Evolutionary conservation across 1,139 yeast species (phyloP).

Genomic region (Hyphopichia khmerensis): DNA sequence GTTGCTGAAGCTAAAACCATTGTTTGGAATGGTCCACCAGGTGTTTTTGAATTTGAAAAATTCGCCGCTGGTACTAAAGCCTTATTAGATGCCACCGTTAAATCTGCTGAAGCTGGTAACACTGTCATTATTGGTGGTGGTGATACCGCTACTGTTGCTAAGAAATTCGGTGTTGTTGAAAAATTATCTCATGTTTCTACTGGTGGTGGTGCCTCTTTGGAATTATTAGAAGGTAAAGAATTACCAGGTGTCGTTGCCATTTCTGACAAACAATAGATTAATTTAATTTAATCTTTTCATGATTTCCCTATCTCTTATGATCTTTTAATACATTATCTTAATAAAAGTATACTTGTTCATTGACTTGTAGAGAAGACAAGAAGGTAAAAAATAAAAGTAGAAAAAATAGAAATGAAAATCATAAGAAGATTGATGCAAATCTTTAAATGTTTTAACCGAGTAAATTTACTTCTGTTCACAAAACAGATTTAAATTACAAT

Average conservation of each 20-base stretch:
- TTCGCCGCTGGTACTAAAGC: conserved; percentile 90
- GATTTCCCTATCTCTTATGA: not conserved
- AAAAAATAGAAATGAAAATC: no score
- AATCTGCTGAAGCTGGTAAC: conserved; percentile 83
- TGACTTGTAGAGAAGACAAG: no score
- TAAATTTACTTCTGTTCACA: no score
- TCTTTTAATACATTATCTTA: not conserved
- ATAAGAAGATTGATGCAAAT: no score
- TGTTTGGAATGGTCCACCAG: conserved; percentile 99
- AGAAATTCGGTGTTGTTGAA: conserved; percentile 93
- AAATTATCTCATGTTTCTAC: conserved; percentile 96
- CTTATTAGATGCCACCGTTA: conserved; percentile 81
- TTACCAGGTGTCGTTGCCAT: conserved; percentile 95
- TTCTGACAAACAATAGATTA: conserved; percentile 54
- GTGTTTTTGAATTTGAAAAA: conserved; percentile 93
- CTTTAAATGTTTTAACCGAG: no score
- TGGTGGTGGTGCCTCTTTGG: conserved; percentile 99
- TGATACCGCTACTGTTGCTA: conserved; percentile 98
- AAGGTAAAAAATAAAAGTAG: not conserved
- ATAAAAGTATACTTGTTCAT: no score
- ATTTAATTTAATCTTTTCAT: not conserved
- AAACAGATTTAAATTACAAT: no score
- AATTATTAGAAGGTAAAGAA: conserved; percentile 95
- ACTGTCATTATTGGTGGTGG: conserved; percentile 99
- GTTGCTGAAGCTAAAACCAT: conserved; percentile 93